phyloP scores from a whole-genome alignment of 2,329 filamentous ascomycete genomes.

The Epichloe festucae region DNA sequence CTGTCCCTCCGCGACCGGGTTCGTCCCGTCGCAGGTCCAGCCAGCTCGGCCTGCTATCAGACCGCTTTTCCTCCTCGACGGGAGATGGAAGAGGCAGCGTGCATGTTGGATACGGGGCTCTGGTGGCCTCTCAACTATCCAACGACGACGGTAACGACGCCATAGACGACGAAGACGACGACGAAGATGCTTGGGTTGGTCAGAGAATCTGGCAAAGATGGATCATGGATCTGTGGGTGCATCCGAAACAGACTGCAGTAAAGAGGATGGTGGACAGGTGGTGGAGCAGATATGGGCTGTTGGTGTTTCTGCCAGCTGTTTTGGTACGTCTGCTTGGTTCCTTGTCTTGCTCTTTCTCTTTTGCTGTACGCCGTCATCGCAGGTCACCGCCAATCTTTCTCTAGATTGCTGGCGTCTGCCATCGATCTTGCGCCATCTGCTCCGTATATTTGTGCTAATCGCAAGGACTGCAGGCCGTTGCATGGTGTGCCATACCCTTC shows the following conservation, averaged over 20 bases:
- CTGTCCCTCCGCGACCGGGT: constrained; percentile 36
- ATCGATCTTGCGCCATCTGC: neutral
- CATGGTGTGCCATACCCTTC: constrained; percentile 53
- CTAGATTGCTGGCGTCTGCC: neutral
- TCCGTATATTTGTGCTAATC: neutral
- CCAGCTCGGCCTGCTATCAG: constrained; percentile 28
- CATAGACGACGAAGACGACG: constrained; percentile 10
- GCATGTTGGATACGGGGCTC: constrained; percentile 42
- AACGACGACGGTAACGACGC: constrained; percentile 19
- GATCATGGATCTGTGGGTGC: constrained; percentile 44
- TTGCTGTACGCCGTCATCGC: neutral
- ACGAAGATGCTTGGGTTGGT: constrained; percentile 21
- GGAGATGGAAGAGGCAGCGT: constrained; percentile 35
- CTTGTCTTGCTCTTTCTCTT: neutral
- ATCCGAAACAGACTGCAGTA: constrained; percentile 45
- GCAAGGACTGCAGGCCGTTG: constrained; percentile 33
- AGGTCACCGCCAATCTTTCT: neutral
- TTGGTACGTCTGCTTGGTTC: constrained; percentile 31
- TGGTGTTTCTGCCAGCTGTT: constrained; percentile 47
- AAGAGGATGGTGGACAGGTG: constrained; percentile 45
- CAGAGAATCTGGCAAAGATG: constrained; percentile 23
- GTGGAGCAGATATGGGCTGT: constrained; percentile 48
- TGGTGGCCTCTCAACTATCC: constrained; percentile 32
- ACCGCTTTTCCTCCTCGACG: constrained; percentile 10
- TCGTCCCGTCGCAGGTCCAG: constrained; percentile 16